Evolutionary conservation across 768 basidiomycete genomes (phyloP), one percentile per base, ranked within the genome.

Genomic region (Cubamyces sp.): DNA sequence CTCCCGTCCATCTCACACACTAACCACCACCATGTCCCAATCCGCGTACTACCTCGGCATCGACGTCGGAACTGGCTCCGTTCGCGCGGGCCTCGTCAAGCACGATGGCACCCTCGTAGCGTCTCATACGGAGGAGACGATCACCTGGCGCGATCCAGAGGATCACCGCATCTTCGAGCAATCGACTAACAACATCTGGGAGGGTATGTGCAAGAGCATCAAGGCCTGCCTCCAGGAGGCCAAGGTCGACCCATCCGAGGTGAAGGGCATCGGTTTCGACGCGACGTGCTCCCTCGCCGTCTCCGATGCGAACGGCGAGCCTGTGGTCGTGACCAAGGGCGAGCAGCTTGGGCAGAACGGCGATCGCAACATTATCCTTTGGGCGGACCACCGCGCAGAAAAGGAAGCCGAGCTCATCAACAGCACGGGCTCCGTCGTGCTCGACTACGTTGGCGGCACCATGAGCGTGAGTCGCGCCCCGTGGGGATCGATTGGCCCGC

Each of bases 141-240:
- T 78, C 55, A 98, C 95, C 11, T 95, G 85, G 80, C 88, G 96
- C 65, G 91, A 94, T 77, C 79, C 84, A 1, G 72, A 82, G 34
- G 93, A 98, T 81, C 87, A 93, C 72, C 83, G 90, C 59, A 95
- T 98, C 78, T 99, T 97, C 74, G 97, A 99, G 75, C 97, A 99
- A 74, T 96, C 94, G 34, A 94, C 94, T 0, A 77, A 78, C 23
- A 85, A 98, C 70, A 96, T 97, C 76, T 96, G 94, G 96, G 73
- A 76, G 8, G 81, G 83, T 54, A 87, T 94, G 59, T 82, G 83
- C 45, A 76, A 73, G 56, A 84, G 85, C 34, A 80, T 91, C 61
- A 84, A 80, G 68, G 81, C 81, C 5, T 88, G 92, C 54, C 76
- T 98, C 25, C 63, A 79, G 9, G 76, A 81, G 30, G 81, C 89